Evolutionary conservation across 805 yeast genomes (phyloP), one percentile per base, ranked within the genome.

Genomic region (Komagataella pseudopastoris): DNA sequence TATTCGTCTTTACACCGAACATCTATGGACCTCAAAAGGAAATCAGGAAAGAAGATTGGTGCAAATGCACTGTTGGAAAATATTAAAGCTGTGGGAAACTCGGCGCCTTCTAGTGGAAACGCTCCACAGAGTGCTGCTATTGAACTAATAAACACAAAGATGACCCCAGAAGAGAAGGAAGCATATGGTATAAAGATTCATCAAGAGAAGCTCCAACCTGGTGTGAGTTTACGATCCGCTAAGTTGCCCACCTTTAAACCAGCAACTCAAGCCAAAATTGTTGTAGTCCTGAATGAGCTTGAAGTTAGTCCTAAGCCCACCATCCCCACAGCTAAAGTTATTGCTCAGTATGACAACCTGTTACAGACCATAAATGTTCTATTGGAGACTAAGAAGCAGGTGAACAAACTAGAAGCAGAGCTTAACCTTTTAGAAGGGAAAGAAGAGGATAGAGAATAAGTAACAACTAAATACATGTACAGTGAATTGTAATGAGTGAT

Each of bases 371-470:
- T 88, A 30, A 81, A 80, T 10, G 76, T 83, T 1, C 69, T 91
- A 55, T 71, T 90, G 51, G 98, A 93, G 51, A 72, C 90, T 14
- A 91, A 91, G 68, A 84, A 80, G 63, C 95, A 88, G 52, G 79
- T 80, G 18, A 99, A 93, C 64, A 89, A 88, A 66, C 70, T 90
- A 12, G 90, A 87, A 55, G 82, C 95, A 2, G 98, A 91, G 58
- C 74, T 78, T 44, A 71, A 72, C 36, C 70, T 82, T 52, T 65
- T 70, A n/a, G 69, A 66, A 52, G 58, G 58, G 23, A 71, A 66
- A 51, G 62, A 60, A 50, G 67, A 44, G 12, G 50, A 23, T 39
- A 39, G 16, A 50, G 44, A 44, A 20, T 45, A 10, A 30, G 39
- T 14, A 30, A 30, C 39, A 30, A 30, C 39, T 8, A 30, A 12